phyloP scores from a whole-genome alignment of 805 yeast genomes.

The Candida pini region DNA sequence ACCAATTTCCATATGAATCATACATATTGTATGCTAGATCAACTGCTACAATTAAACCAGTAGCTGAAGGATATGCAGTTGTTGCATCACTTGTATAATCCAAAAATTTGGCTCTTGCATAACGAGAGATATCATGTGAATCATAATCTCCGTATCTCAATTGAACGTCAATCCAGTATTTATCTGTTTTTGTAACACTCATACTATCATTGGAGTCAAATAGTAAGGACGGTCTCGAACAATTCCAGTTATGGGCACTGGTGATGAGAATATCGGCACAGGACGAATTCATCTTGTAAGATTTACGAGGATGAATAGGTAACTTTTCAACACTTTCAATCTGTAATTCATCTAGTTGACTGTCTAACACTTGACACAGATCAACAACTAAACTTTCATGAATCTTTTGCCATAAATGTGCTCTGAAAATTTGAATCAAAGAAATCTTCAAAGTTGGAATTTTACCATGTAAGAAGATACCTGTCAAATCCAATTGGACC shows the following conservation, averaged over 20 bases:
- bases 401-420: constrained; percentile 98
- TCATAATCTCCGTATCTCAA: constrained; percentile 95
- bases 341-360: constrained; percentile 75
- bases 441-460: constrained; percentile 96
- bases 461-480: constrained; percentile 95
- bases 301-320: constrained; percentile 93
- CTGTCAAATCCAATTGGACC: constrained; percentile 94
- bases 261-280: constrained; percentile 83
- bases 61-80: constrained; percentile 85
- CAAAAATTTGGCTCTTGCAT: constrained; percentile 85
- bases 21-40: constrained; percentile 95
- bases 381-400: constrained; percentile 95
- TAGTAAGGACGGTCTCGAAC: constrained; percentile 73
- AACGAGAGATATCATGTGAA: constrained; percentile 92
- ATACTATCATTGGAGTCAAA: constrained; percentile 63
- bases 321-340: constrained; percentile 85
- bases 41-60: constrained; percentile 85
- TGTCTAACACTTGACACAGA: constrained; percentile 85
- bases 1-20: constrained; percentile 97
- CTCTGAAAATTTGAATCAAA: constrained; percentile 90
- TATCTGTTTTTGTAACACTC: constrained; percentile 53
- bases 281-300: constrained; percentile 95
- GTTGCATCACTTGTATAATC: constrained; percentile 88
- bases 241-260: constrained; percentile 76
- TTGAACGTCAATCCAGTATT: constrained; percentile 94